These are phyloP conservation scores for Cryptosporidium tyzzeri DNA, from an alignment of 169 alveolate genomes.

Conservation along the genomic window DNA sequence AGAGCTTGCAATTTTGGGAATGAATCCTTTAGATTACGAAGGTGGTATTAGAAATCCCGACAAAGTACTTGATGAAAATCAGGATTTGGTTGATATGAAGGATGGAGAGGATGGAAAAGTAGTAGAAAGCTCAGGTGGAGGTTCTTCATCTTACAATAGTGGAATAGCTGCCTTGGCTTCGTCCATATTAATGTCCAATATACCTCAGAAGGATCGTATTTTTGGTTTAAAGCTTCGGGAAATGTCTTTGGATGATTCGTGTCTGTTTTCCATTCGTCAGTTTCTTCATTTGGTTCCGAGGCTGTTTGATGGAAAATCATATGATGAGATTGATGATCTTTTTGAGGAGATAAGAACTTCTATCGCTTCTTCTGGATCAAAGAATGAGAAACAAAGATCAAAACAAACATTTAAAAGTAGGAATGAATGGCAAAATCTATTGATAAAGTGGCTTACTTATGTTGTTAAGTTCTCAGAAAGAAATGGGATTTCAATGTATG, in stretches of 20 bases:
- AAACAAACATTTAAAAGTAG: constrained; percentile 1
- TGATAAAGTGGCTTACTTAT: constrained; percentile 53
- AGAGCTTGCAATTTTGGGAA: constrained; percentile 84
- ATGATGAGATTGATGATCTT: constrained; percentile 7
- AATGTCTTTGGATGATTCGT: constrained; percentile 17
- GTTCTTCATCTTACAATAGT: constrained; percentile 5
- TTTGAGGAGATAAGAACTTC: neutral
- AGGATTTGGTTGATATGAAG: constrained; percentile 76
- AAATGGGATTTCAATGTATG: constrained; percentile 26
- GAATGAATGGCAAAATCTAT: constrained; percentile 27
- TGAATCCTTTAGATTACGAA: constrained; percentile 59
- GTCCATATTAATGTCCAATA: constrained; percentile 19
- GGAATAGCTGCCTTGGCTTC: constrained; percentile 36
- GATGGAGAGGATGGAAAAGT: constrained; percentile 55
- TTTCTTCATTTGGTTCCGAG: constrained; percentile 30
- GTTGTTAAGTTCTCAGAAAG: constrained; percentile 8
- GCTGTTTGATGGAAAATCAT: constrained; percentile 1
- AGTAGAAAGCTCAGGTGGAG: constrained; percentile 34
- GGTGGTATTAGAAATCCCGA: constrained; percentile 33
- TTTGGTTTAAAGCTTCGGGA: constrained; percentile 7
- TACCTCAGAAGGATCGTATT: constrained; percentile 2
- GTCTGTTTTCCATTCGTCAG: constrained; percentile 26
- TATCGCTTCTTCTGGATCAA: neutral
- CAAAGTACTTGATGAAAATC: constrained; percentile 76
- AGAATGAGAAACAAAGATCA: neutral